Evolutionary conservation across 1,284 basidiomycete genomes (phyloP).

Genomic region (Takashimella koratensis): DNA sequence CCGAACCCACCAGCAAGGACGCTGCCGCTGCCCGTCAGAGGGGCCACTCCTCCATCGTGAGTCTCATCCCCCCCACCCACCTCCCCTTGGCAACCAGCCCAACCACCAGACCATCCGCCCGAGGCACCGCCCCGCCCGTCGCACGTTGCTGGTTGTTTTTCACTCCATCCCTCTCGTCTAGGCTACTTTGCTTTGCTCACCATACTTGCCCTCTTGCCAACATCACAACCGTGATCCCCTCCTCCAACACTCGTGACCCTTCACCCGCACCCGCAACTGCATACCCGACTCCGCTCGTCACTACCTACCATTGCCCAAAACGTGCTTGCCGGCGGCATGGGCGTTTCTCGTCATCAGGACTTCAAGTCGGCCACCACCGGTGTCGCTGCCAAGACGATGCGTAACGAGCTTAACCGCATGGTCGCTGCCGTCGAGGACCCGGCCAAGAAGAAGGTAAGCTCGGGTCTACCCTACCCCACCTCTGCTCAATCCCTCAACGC

Average conservation of each 20-base stretch:
- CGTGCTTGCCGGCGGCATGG: background rate
- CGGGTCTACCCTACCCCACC: background rate
- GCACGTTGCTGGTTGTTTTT: too few species aligned
- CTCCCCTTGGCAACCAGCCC: too few species aligned
- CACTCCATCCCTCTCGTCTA: background rate
- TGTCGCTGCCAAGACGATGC: constrained; percentile 95
- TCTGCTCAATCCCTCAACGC: background rate
- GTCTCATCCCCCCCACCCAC: too few species aligned
- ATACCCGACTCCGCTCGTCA: constrained; percentile 1
- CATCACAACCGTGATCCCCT: too few species aligned
- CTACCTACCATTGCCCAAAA: background rate
- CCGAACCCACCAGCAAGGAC: constrained; percentile 17
- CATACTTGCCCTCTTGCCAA: background rate
- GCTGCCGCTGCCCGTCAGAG: constrained; percentile 43
- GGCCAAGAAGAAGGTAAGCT: constrained; percentile 71
- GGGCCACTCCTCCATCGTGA: constrained; percentile 50
- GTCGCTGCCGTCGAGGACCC: constrained; percentile 77
- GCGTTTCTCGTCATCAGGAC: constrained; percentile 49
- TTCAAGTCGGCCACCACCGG: constrained; percentile 99
- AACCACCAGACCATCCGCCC: background rate
- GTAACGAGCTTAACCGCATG: constrained; percentile 94
- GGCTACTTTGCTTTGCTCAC: background rate
- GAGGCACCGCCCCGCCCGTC: background rate
- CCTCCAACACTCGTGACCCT: too few species aligned
- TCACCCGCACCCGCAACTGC: too few species aligned